Evolutionary conservation across 2,329 filamentous ascomycete genomes (phyloP).

Genomic region (Apiospora saccharicola): DNA sequence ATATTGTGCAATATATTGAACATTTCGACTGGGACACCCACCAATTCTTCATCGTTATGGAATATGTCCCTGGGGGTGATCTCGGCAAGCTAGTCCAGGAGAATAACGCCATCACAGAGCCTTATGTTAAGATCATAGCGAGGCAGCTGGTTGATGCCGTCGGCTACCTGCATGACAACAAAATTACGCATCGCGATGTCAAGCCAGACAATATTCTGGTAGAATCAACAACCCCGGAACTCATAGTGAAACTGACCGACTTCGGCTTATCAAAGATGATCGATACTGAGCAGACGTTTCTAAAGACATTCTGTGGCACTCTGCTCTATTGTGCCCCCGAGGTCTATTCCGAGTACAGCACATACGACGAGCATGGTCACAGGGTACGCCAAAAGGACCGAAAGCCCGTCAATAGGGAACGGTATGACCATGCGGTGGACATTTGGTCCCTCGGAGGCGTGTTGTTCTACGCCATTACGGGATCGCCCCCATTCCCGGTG

Average conservation of each 20-base stretch:
- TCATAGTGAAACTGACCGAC: constrained; percentile 90
- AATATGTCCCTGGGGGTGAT: constrained; percentile 84
- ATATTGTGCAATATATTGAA: constrained; percentile 92
- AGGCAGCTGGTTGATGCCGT: constrained; percentile 81
- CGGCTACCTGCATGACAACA: constrained; percentile 83
- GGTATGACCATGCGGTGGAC: constrained; percentile 92
- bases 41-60: constrained; percentile 97
- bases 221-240: constrained; percentile 68
- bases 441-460: constrained; percentile 97
- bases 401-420: constrained; percentile 60
- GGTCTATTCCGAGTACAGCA: constrained; percentile 79
- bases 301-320: constrained; percentile 96
- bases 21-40: constrained; percentile 82
- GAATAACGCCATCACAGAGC: constrained; percentile 70
- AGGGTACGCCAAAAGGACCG: constrained; percentile 69
- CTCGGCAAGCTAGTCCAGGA: constrained; percentile 75
- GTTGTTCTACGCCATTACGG: constrained; percentile 84
- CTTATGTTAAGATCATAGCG: constrained; percentile 74
- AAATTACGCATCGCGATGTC: constrained; percentile 97
- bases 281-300: constrained; percentile 86
- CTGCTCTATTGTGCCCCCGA: constrained; percentile 96
- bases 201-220: constrained; percentile 98
- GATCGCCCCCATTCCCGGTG: constrained; percentile 81
- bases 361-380: constrained; percentile 75
- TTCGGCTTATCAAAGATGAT: constrained; percentile 97